A percentile compares a stretch with the other conserved stretches of the same genome.
Evolutionary conservation across 441 rosid species (phyloP).

Genomic region (Rhodomyrtus psidioides): DNA sequence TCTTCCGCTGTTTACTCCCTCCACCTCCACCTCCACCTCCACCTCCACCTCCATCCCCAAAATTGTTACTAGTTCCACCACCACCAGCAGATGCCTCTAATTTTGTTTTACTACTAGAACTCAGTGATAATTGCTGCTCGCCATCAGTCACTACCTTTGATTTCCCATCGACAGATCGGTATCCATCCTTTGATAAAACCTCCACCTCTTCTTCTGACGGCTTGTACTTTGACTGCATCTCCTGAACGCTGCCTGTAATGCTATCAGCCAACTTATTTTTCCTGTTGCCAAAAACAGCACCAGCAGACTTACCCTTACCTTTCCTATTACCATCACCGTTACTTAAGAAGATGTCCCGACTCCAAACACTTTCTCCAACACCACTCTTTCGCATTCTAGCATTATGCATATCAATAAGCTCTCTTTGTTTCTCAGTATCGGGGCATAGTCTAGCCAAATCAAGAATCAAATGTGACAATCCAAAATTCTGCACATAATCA

Average conservation of each 20-base stretch:
- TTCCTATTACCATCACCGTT: constrained; percentile 34
- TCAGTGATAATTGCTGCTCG: constrained; percentile 17
- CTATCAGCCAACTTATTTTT: constrained; percentile 41
- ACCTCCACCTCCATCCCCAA: constrained; percentile 17
- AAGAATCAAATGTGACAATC: constrained; percentile 60
- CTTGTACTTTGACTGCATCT: constrained; percentile 45
- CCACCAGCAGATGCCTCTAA: constrained; percentile 12
- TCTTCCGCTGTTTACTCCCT: constrained; percentile 58
- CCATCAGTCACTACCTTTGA: constrained; percentile 18
- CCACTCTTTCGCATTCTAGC: constrained; percentile 28
- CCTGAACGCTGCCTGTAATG: constrained; percentile 45
- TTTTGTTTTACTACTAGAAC: constrained; percentile 9
- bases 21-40: background rate
- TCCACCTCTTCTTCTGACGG: constrained; percentile 37
- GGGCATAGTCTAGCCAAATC: constrained; percentile 92
- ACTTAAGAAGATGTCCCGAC: constrained; percentile 16
- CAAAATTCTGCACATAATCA: constrained; percentile 52
- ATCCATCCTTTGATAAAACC: constrained; percentile 51
- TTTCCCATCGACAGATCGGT: constrained; percentile 47
- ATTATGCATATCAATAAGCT: constrained; percentile 62
- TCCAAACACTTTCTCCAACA: constrained; percentile 28
- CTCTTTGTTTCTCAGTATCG: constrained; percentile 75
- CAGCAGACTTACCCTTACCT: constrained; percentile 44
- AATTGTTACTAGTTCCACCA: constrained; percentile 18
- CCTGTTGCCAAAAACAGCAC: constrained; percentile 13